A percentile compares a stretch with the other conserved stretches of the same genome.
Conservation (phyloP, 2,329 filamentous ascomycete genomes). For the Colletotrichum chlorophyti region DNA sequence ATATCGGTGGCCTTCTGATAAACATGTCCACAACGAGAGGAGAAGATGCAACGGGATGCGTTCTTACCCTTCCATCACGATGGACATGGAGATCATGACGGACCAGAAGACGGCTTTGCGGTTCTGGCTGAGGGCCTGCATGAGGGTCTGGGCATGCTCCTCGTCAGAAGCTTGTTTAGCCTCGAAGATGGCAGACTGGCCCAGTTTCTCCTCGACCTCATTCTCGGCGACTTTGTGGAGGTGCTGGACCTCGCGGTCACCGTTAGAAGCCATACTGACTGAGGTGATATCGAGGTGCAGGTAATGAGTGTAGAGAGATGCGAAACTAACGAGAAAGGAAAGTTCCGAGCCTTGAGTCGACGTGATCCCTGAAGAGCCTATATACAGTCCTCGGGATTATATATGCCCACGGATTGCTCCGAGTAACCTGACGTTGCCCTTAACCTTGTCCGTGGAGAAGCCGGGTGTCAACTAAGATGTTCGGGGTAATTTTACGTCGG, state of each 20-base stretch:
- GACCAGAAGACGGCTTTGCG: conserved; percentile 46
- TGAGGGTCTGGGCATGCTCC: conserved; percentile 36
- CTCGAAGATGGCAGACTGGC: conserved; percentile 21
- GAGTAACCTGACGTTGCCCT: not conserved
- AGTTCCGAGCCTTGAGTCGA: too few species aligned
- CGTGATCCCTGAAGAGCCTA: too few species aligned
- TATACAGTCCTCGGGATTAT: too few species aligned
- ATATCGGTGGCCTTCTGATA: not conserved
- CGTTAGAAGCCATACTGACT: not conserved
- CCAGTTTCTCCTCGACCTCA: conserved; percentile 22
- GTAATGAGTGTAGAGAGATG: not conserved
- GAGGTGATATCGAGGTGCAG: not conserved
- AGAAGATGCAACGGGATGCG: not conserved
- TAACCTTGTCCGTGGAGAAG: not conserved
- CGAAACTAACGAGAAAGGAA: too few species aligned
- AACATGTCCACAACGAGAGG: too few species aligned
- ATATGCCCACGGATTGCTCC: too few species aligned
- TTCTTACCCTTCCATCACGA: conserved; percentile 58
- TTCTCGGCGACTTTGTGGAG: conserved; percentile 19
- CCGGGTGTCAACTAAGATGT: not conserved
- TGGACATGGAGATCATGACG: conserved; percentile 47
- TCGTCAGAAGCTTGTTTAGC: conserved; percentile 25
- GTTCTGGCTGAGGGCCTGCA: conserved; percentile 38
- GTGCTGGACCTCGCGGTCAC: conserved; percentile 13
- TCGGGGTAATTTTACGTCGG: not conserved